These are phyloP conservation scores for Nakazawaea laoshanensis DNA, from an alignment of 805 yeast species.

Conservation along the genomic window DNA sequence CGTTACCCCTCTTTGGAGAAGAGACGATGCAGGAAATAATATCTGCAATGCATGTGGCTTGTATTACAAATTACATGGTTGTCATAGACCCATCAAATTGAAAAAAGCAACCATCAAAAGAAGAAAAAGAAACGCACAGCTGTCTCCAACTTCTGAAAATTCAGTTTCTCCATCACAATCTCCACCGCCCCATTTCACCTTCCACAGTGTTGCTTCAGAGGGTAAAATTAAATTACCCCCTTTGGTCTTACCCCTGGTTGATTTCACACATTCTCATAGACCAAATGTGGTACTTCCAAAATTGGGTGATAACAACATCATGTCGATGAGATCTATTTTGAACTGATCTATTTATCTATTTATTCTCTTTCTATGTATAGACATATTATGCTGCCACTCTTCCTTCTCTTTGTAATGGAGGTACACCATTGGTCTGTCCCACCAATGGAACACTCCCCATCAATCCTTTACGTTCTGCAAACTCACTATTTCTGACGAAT, in stretches of 20 bases:
- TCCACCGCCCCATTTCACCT: neutral
- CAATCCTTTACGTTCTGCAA: slow-evolving; percentile 87
- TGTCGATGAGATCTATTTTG: slow-evolving; percentile 9
- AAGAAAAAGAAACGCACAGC: slow-evolving; percentile 39
- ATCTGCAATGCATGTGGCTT: slow-evolving; percentile 87
- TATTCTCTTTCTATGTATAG: neutral
- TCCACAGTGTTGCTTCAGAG: neutral
- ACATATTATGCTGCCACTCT: slow-evolving; percentile 11
- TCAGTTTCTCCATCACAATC: neutral
- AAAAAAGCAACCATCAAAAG: slow-evolving; percentile 68
- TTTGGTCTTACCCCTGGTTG: slow-evolving; percentile 4
- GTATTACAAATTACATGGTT: slow-evolving; percentile 67
- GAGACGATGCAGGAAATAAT: slow-evolving; percentile 74
- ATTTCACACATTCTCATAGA: slow-evolving; percentile 6
- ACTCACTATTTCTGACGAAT: slow-evolving; percentile 61
- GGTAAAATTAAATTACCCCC: slow-evolving; percentile 8
- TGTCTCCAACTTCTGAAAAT: slow-evolving; percentile 1
- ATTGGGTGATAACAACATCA: neutral
- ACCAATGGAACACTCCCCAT: slow-evolving; percentile 84
- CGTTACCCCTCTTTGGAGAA: slow-evolving; percentile 80
- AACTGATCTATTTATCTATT: neutral
- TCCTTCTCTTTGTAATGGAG: slow-evolving; percentile 77
- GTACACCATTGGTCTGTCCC: slow-evolving; percentile 45
- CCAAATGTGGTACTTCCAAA: slow-evolving; percentile 2
- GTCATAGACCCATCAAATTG: slow-evolving; percentile 70